Conservation (phyloP, 805 yeast species). For the Yarrowia deformans region DNA sequence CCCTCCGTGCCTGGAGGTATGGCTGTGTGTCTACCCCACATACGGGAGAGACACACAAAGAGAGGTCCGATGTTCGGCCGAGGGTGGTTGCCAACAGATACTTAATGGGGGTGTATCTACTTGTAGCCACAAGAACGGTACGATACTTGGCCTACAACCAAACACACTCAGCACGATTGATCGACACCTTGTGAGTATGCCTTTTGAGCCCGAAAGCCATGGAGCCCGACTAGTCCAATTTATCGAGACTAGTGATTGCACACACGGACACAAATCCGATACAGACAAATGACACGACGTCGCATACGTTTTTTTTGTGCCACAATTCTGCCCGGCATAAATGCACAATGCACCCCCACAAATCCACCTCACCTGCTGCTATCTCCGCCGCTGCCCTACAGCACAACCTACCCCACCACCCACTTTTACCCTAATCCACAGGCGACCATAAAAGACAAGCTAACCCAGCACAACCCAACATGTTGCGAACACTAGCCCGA, state of each 20-base stretch:
- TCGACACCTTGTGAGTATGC: too few species aligned
- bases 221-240: too few species aligned
- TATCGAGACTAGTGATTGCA: background rate
- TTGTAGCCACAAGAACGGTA: background rate
- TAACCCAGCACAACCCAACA: slow-evolving; percentile 28
- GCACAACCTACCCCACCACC: background rate
- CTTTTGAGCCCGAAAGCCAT: too few species aligned
- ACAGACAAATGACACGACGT: too few species aligned
- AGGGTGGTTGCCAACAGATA: background rate
- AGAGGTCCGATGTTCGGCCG: slow-evolving; percentile 26
- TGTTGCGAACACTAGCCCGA: slow-evolving; percentile 40
- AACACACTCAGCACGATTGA: too few species aligned
- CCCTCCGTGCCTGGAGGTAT: background rate
- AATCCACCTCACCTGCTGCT: background rate
- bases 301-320: too few species aligned
- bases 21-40: slow-evolving; percentile 16
- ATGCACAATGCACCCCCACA: background rate
- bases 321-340: too few species aligned
- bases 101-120: background rate
- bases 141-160: too few species aligned
- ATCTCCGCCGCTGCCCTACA: background rate
- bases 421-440: background rate
- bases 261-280: background rate
- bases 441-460: background rate
- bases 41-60: background rate